Conservation (phyloP, 1,284 basidiomycete species). For the Athelia sp. region DNA sequence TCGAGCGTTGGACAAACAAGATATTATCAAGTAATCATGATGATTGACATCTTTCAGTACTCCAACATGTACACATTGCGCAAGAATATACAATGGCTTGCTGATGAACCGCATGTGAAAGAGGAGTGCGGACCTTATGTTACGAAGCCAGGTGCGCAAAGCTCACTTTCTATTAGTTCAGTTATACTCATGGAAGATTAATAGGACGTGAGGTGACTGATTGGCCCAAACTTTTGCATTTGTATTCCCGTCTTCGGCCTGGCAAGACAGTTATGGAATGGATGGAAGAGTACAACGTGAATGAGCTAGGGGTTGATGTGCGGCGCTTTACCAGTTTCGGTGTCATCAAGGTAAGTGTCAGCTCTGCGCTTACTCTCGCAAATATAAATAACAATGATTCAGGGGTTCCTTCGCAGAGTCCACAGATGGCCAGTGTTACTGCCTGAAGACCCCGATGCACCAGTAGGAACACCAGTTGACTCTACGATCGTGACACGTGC, state of each 20-base stretch:
- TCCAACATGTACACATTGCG: constrained; percentile 96
- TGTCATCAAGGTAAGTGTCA: constrained; percentile 77
- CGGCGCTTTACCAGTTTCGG: constrained; percentile 97
- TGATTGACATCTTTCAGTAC: constrained; percentile 95
- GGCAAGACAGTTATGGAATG: constrained; percentile 86
- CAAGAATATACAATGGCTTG: constrained; percentile 81
- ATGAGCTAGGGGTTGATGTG: constrained; percentile 78
- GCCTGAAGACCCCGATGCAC: constrained; percentile 26
- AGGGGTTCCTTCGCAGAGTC: constrained; percentile 90
- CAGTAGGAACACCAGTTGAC: constrained; percentile 8
- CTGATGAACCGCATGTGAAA: constrained; percentile 76
- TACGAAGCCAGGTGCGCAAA: constrained; percentile 59
- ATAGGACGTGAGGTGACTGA: constrained; percentile 55
- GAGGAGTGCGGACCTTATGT: constrained; percentile 90
- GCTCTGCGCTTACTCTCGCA: constrained; percentile 3
- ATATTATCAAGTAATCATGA: constrained; percentile 95
- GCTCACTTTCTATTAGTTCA: background rate
- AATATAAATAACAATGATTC: constrained; percentile 2
- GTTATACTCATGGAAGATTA: constrained; percentile 5
- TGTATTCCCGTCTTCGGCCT: constrained; percentile 85
- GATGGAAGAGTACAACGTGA: constrained; percentile 78
- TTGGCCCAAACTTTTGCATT: constrained; percentile 79
- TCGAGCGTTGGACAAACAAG: too few species aligned
- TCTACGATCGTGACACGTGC: constrained; percentile 11
- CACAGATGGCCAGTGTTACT: constrained; percentile 88